Base-by-base conservation (phyloP, 495 filamentous ascomycete genomes). In the Penicillium ochrochloron region DNA sequence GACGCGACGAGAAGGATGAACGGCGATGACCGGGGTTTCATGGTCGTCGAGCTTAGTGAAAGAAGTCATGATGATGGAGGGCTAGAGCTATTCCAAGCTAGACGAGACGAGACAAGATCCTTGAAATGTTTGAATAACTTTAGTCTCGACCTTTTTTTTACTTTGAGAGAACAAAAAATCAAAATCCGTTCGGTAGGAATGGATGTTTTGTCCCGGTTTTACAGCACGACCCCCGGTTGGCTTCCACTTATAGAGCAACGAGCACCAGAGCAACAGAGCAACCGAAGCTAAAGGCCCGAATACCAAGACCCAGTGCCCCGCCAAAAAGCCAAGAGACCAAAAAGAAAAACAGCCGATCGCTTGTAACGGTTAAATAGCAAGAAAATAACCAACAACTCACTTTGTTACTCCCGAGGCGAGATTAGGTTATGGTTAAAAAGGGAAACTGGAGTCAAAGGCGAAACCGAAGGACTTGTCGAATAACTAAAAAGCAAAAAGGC, bases 11-110 rank as follows among this genome's bases (percentile, higher is more conserved):
- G 76, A 68, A 2, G 86, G 76, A 68, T 90, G 84, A 34, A 91
- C 78, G 61, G 82, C 82, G 63, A 92, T 87, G 50, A 80, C 80
- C 31, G 89, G 83, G 52, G 76, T 80, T 60, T 86, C 83, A 56
- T 78, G 79, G 29, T 86, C 84, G 5, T 66, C 66, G 64, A 90
- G 84, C 62, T 85, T 86, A 17, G 89, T 91, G 70, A 90, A 92
- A 25, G 88, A 88, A 15, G 90, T 85, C 89, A 91, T 91, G 39
- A 51, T 62, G 62, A 52, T 31, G 15, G 17, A 31, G 15, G 17
- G 53, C 53, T 33, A 34, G 31, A 29, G 23, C 23, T 27, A 52
- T 35, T 7, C 17, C 33, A 35, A 17, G 53, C 31, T 1, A 33
- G 31, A 33, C 25, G 25, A 27, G 25, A 27, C 25, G 9, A 33